Evolutionary conservation across 805 yeast species (phyloP).

Genomic region (Cyberlindnera misumaiensis): DNA sequence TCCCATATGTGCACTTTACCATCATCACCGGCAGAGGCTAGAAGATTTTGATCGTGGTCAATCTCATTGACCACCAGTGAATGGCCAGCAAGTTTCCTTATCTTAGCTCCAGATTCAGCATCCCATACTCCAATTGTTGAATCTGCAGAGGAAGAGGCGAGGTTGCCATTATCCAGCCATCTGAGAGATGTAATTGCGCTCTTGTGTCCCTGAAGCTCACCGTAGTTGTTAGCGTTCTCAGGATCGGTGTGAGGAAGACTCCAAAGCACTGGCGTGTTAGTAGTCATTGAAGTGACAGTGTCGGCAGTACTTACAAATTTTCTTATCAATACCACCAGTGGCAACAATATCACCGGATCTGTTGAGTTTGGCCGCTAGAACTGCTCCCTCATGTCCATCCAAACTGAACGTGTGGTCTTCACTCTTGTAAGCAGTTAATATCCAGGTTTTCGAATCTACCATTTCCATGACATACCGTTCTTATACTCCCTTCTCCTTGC

Average conservation of each 20-base stretch:
- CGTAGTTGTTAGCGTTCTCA: slow-evolving; percentile 30
- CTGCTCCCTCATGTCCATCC: slow-evolving; percentile 49
- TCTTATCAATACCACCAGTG: slow-evolving; percentile 54
- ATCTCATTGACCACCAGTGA: slow-evolving; percentile 50
- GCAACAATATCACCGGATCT: slow-evolving; percentile 46
- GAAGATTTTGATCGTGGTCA: slow-evolving; percentile 27
- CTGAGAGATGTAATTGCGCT: slow-evolving; percentile 54
- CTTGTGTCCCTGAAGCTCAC: slow-evolving; percentile 48
- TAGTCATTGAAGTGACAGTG: background rate
- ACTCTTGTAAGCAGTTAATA: slow-evolving; percentile 10
- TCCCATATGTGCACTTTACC: slow-evolving; percentile 63
- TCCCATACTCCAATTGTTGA: slow-evolving; percentile 59
- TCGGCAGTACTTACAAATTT: slow-evolving; percentile 23
- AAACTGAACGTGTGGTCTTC: slow-evolving; percentile 27
- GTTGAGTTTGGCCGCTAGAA: slow-evolving; percentile 46
- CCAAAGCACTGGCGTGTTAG: slow-evolving; percentile 16
- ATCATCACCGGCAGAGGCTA: slow-evolving; percentile 60
- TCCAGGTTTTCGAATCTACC: background rate
- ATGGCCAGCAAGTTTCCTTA: slow-evolving; percentile 50
- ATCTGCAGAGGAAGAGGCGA: slow-evolving; percentile 57
- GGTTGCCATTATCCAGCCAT: slow-evolving; percentile 43
- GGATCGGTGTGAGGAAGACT: slow-evolving; percentile 18
- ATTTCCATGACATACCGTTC: slow-evolving; percentile 11
- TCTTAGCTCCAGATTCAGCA: slow-evolving; percentile 43
- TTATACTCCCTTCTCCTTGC: slow-evolving; percentile 4